Evolutionary conservation across 1,284 basidiomycete genomes (phyloP).

Genomic region (Athelia psychrophila): DNA sequence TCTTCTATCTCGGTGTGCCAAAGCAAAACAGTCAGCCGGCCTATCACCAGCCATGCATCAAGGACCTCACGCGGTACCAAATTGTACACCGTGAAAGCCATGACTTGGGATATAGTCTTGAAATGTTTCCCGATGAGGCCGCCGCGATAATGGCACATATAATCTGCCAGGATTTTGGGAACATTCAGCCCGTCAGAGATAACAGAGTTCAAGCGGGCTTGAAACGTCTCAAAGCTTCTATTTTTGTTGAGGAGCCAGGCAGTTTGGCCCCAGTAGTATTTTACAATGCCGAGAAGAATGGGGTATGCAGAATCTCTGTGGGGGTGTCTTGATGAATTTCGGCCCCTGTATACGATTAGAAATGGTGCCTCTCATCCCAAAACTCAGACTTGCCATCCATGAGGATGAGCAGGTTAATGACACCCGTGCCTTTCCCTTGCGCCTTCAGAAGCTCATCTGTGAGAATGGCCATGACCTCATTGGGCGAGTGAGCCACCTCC

Average conservation of each 20-base stretch:
- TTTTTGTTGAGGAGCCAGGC: neutral
- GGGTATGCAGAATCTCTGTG: constrained; percentile 21
- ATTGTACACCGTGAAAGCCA: constrained; percentile 6
- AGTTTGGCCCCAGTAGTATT: constrained; percentile 18
- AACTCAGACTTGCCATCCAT: neutral
- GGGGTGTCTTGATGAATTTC: constrained; percentile 18
- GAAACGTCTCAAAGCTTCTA: neutral
- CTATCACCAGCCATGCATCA: constrained; percentile 7
- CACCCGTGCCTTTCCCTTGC: neutral
- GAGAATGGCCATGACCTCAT: neutral
- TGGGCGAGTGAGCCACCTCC: neutral
- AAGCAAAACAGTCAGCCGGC: constrained; percentile 7
- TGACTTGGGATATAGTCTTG: constrained; percentile 8
- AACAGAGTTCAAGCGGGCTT: constrained; percentile 5
- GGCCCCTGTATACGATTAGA: constrained; percentile 2
- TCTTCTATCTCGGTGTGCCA: constrained; percentile 11
- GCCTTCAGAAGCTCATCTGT: neutral
- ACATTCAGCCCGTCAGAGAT: constrained; percentile 3
- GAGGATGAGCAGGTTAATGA: neutral
- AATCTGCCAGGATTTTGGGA: constrained; percentile 1
- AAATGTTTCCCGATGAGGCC: constrained; percentile 15
- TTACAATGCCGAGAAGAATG: constrained; percentile 20
- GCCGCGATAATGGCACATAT: constrained; percentile 9
- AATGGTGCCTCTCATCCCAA: too few relatives aligned
- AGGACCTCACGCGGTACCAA: constrained; percentile 6